Percentiles rank a stretch among this genome's conserved stretches.
phyloP scores from a whole-genome alignment of 495 filamentous ascomycete genomes.

The Rhypophila decipiens region DNA sequence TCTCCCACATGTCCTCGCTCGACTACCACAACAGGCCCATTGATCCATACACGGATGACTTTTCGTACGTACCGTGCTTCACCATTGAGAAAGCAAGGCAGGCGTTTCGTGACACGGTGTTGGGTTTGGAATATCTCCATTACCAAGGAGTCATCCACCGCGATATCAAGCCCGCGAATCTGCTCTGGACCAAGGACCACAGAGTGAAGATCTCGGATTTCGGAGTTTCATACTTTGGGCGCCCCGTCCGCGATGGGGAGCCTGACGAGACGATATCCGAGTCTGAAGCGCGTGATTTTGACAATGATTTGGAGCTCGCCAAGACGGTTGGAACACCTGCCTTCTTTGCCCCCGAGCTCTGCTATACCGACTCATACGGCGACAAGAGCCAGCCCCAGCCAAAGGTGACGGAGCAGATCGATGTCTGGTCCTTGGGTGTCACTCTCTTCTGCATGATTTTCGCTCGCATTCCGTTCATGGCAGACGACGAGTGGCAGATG shows the following conservation, averaged over 20 bases:
- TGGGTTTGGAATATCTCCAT: constrained; percentile 92
- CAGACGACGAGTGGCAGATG: constrained; percentile 82
- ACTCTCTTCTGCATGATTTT: constrained; percentile 94
- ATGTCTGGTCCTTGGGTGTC: constrained; percentile 95
- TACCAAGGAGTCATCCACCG: constrained; percentile 96
- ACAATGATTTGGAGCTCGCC: constrained; percentile 87
- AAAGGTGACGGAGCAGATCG: constrained; percentile 63
- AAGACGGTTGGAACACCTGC: constrained; percentile 97
- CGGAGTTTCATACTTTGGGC: constrained; percentile 92
- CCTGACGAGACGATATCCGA: constrained; percentile 73
- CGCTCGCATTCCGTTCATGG: constrained; percentile 86
- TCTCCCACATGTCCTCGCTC: constrained; percentile 54
- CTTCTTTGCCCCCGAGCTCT: constrained; percentile 98
- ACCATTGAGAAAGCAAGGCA: constrained; percentile 78
- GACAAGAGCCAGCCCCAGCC: constrained; percentile 28
- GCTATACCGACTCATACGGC: constrained; percentile 61
- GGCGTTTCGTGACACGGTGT: constrained; percentile 86
- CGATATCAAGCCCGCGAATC: constrained; percentile 98
- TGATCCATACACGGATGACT: constrained; percentile 69
- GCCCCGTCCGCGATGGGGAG: constrained; percentile 70
- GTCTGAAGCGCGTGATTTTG: constrained; percentile 74
- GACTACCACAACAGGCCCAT: constrained; percentile 46
- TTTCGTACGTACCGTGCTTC: constrained; percentile 84
- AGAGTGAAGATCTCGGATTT: constrained; percentile 99
- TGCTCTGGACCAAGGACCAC: constrained; percentile 77